These are phyloP conservation scores for Russula brevipes DNA, from an alignment of 768 basidiomycete genomes.

Conservation along the genomic window DNA sequence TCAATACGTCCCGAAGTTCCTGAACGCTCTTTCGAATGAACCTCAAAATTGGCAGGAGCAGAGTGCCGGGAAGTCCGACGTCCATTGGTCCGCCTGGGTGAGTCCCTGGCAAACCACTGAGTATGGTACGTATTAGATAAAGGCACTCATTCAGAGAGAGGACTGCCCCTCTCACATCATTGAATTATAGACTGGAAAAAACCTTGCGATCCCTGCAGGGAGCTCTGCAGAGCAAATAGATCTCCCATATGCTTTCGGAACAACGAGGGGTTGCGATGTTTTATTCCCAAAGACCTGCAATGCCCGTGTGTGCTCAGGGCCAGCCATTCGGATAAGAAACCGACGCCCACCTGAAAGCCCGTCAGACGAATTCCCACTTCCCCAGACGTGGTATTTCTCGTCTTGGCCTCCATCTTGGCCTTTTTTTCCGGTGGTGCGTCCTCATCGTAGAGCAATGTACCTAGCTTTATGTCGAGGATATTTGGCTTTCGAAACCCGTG, in stretches of 20 bases:
- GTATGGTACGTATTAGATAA: constrained; percentile 14
- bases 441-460: constrained; percentile 80
- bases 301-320: constrained; percentile 44
- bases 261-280: constrained; percentile 45
- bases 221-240: constrained; percentile 64
- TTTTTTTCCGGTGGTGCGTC: constrained; percentile 64
- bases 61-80: constrained; percentile 50
- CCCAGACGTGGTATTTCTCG: constrained; percentile 62
- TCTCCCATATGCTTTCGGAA: constrained; percentile 75
- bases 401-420: constrained; percentile 67
- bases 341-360: constrained; percentile 69
- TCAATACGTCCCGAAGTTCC: constrained; percentile 47
- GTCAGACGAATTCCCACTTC: constrained; percentile 80
- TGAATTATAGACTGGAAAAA: constrained; percentile 57
- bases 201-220: constrained; percentile 66
- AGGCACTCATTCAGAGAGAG: neutral
- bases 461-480: constrained; percentile 90
- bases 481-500: constrained; percentile 73
- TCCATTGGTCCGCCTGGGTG: constrained; percentile 26
- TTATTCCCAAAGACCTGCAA: constrained; percentile 28
- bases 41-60: constrained; percentile 54
- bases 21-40: constrained; percentile 49
- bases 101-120: constrained; percentile 12
- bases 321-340: neutral
- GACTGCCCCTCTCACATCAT: constrained; percentile 11